Base-by-base conservation (phyloP, 768 basidiomycete species). In the Sporobolomyces phaffii region DNA sequence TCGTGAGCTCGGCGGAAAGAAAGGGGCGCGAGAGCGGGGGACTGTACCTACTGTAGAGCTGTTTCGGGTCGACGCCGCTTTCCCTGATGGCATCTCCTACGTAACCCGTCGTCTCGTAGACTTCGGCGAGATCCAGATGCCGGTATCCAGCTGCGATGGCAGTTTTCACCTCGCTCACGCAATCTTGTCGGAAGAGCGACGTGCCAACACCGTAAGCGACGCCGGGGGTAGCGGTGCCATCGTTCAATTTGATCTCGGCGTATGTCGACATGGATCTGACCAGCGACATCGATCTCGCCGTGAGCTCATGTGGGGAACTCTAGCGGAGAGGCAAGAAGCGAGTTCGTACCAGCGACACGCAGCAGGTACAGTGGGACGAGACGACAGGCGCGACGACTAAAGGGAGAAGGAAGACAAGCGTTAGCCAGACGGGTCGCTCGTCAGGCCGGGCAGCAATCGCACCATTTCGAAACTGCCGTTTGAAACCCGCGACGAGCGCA, bases 21-120 rank as follows among this genome's bases (percentile, higher is more conserved):
- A 17, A 13, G 22, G 43, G 26, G 26, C 49, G 28, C 43, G n/a
- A n/a, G n/a, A n/a, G n/a, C n/a, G n/a, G n/a, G n/a, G n/a, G n/a
- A n/a, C n/a, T n/a, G n/a, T n/a, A n/a, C 38, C 17, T 17, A 67
- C 57, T 80, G 76, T 81, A 88, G 14, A 88, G 75, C 54, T 74
- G 54, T 49, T 77, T 74, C 31, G 77, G 48, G 3, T 73, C 51
- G 13, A 77, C 52, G 4, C 72, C 75, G 63, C 67, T 40, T n/a
- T 62, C 59, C 44, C 70, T 68, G 26, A 79, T 57, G 0, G 76
- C 79, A 8, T 68, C 54, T 2, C 78, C 78, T 18, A 56, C 79
- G 70, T 11, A 71, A 73, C 7, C 57, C 66, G 50, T 76, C 75
- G 64, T 78, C 5, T 48, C 60, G 60, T 81, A 80, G 22, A 54